Percentiles rank a stretch among this genome's conserved stretches.
phyloP scores from a whole-genome alignment of 129 eudicot species.

The Artemisia tridentata region DNA sequence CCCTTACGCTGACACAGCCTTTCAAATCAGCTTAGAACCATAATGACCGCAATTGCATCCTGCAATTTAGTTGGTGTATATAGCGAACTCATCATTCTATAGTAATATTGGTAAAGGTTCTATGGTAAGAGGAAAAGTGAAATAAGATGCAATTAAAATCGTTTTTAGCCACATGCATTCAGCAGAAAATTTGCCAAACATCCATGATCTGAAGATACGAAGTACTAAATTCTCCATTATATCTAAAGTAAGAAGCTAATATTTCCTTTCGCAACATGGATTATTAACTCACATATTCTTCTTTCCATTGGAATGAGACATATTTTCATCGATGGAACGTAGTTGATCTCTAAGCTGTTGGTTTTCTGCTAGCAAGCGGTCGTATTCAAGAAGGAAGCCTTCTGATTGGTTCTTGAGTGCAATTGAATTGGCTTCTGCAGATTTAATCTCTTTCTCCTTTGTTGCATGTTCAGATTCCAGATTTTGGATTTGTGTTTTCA shows the following conservation, averaged over 20 bases:
- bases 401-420: constrained; percentile 71
- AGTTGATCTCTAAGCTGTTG: constrained; percentile 44
- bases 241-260: background rate
- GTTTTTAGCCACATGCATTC: background rate
- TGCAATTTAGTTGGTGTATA: background rate
- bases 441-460: constrained; percentile 56
- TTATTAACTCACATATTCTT: constrained; percentile 45
- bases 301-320: constrained; percentile 56
- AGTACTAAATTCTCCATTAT: background rate
- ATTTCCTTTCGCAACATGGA: background rate
- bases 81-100: background rate
- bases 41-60: background rate
- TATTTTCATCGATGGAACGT: constrained; percentile 42
- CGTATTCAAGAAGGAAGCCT: constrained; percentile 60
- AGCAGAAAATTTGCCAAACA: constrained; percentile 18
- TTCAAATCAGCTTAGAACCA: background rate
- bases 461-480: constrained; percentile 48
- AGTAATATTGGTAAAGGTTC: background rate
- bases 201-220: constrained; percentile 5
- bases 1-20: too few species aligned
- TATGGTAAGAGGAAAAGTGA: background rate
- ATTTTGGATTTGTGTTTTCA: constrained; percentile 40
- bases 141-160: constrained; percentile 4
- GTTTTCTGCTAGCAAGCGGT: constrained; percentile 48
- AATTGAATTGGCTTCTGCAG: constrained; percentile 55